phyloP scores from a whole-genome alignment of 75 land plant species.

The Cryptomeria japonica region DNA sequence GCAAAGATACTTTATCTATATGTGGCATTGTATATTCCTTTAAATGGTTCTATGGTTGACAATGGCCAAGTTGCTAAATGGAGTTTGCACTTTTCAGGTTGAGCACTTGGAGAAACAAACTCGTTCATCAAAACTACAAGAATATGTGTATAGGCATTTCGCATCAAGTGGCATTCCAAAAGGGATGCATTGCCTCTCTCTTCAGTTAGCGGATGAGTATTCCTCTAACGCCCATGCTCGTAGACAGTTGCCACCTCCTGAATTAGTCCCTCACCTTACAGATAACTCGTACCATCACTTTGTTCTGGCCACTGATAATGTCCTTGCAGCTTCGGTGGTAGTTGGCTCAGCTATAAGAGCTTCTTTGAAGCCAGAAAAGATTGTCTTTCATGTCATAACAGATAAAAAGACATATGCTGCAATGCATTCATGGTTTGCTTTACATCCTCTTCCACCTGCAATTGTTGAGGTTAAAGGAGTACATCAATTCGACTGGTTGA shows the following conservation, averaged over 20 bases:
- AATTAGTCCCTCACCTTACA: slow-evolving; percentile 65
- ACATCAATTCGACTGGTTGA: slow-evolving; percentile 94
- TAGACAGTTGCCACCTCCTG: slow-evolving; percentile 79
- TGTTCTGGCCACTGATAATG: slow-evolving; percentile 75
- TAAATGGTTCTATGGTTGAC: not conserved
- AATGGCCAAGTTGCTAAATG: not conserved
- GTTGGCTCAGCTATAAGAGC: slow-evolving; percentile 68
- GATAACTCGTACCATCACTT: slow-evolving; percentile 75
- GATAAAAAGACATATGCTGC: slow-evolving; percentile 99
- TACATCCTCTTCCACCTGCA: slow-evolving; percentile 76
- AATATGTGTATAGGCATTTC: slow-evolving; percentile 84
- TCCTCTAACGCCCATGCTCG: slow-evolving; percentile 94
- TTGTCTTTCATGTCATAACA: slow-evolving; percentile 88
- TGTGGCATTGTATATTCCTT: not conserved
- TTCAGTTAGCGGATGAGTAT: slow-evolving; percentile 92
- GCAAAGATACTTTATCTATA: slow-evolving; percentile 1
- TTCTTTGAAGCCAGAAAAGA: slow-evolving; percentile 57
- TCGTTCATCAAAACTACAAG: slow-evolving; percentile 76
- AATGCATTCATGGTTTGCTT: slow-evolving; percentile 97
- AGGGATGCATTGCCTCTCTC: slow-evolving; percentile 84
- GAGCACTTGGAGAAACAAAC: slow-evolving; percentile 67
- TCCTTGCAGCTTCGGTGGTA: slow-evolving; percentile 95
- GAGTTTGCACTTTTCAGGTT: slow-evolving; percentile 46
- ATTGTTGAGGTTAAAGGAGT: slow-evolving; percentile 89
- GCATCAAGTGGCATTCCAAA: slow-evolving; percentile 94